Conservation (phyloP, 257 asterid genomes). For the Galeopsis tetrahit region DNA sequence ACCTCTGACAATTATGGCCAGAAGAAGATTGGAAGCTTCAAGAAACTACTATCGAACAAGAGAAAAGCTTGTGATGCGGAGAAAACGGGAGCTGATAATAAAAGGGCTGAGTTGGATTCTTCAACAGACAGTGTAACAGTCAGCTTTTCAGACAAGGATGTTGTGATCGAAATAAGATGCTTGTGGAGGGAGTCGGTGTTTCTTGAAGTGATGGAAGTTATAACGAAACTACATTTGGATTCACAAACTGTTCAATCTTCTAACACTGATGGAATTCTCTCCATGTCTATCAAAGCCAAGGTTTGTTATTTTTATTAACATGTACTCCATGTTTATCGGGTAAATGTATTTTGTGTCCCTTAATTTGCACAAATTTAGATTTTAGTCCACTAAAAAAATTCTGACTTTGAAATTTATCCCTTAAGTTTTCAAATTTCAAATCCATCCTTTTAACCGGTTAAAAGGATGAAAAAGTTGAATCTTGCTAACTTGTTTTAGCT, state of each 20-base stretch:
- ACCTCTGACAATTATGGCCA: conserved; percentile 69
- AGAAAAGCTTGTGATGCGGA: conserved; percentile 62
- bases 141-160: conserved; percentile 53
- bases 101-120: conserved; percentile 37
- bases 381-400: too few species aligned
- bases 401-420: too few species aligned
- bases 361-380: too few species aligned
- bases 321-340: not conserved
- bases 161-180: conserved; percentile 63
- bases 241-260: conserved; percentile 70
- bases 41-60: conserved; percentile 50
- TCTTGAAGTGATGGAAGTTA: conserved; percentile 62
- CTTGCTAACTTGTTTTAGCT: too few species aligned
- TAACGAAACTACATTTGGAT: conserved; percentile 62
- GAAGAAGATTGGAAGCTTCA: conserved; percentile 38
- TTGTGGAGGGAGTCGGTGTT: conserved; percentile 61
- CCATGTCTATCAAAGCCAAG: conserved; percentile 69
- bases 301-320: conserved; percentile 38
- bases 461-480: too few species aligned
- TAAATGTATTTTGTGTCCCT: too few species aligned
- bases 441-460: too few species aligned
- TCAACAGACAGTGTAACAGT: conserved; percentile 51
- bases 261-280: conserved; percentile 62
- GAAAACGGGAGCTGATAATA: conserved; percentile 39
- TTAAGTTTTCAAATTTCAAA: too few species aligned